Base-by-base conservation (phyloP, 2,329 filamentous ascomycete genomes). In the Botrytis porri region DNA sequence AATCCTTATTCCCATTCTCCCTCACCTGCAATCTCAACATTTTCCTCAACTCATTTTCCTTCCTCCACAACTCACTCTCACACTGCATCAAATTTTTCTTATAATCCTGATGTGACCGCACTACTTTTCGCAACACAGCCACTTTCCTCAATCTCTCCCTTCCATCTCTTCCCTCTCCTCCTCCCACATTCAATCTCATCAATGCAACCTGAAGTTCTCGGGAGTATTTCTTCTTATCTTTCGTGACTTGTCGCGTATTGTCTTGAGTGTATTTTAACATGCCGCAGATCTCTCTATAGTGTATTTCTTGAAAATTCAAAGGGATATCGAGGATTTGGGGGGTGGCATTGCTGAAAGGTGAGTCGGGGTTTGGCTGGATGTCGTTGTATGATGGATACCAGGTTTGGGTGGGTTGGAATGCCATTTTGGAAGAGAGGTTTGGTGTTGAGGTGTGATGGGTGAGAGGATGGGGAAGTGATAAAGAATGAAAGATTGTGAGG, bases 191-290 rank as follows among this genome's bases (percentile, higher is more conserved):
- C 35, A 67, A 14, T 22, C 25, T 67, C 10, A 16, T 16, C 20
- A n/a, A 41, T 32, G 48, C 65, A 3, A 32, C 16, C 2, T 32
- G 16, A 0, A 67, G 48, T 32, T 41, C n/a, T 41, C 4, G 20
- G 0, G 6, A 8, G 3, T 9, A 8, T 41, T 16, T 14, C 6
- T 18, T 18, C 14, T 35, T 3, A 4, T 7, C 9, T 32, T 41
- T 7, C 6, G n/a, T 29, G 1, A 29, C 29, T 32, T 9, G 1
- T 32, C 39, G 3, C 18, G 20, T 57, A 10, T 18, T 32, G 37
- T 7, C n/a, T 32, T 41, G 16, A 1, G 18, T 57, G 5, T 67
- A 67, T 39, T 32, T 12, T 4, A 67, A n/a, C 48, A 57, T 67
- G 10, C 14, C 37, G 48, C 35, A 14, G 3, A 41, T 22, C 5